Conservation (phyloP, 2,329 filamentous ascomycete genomes). For the Colletotrichum theobromicola region DNA sequence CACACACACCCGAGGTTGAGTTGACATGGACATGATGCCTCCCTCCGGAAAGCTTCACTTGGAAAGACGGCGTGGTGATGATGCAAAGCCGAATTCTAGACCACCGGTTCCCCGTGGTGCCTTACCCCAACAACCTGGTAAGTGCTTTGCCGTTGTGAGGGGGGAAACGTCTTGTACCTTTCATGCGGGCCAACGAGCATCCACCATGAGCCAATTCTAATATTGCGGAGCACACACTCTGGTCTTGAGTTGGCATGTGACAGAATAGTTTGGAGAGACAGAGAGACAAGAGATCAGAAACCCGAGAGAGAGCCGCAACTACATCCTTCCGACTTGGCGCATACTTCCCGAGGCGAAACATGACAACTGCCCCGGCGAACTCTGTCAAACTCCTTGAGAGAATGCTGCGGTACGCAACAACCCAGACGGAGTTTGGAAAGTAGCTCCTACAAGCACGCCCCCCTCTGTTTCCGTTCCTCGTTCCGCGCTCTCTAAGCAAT, state of each 20-base stretch:
- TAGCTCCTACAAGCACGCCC: neutral
- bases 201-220: neutral
- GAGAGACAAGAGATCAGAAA: neutral
- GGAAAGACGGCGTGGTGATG: neutral
- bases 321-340: neutral
- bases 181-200: neutral
- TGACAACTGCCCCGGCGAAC: constrained; percentile 14
- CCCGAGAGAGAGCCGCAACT: neutral
- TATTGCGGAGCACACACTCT: neutral
- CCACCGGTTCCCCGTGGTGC: neutral
- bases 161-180: neutral
- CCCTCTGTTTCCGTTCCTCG: neutral
- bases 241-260: constrained; percentile 9
- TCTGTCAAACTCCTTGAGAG: neutral
- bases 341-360: constrained; percentile 17
- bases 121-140: neutral
- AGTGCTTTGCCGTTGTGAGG: neutral
- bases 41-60: neutral
- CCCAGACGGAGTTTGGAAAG: neutral
- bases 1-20: neutral
- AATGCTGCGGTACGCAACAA: neutral
- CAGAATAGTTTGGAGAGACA: neutral
- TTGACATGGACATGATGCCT: neutral
- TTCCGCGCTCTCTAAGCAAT: neutral
- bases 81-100: neutral